Conservation (phyloP, 2,329 filamentous ascomycete species). For the Cytospora piceae region DNA sequence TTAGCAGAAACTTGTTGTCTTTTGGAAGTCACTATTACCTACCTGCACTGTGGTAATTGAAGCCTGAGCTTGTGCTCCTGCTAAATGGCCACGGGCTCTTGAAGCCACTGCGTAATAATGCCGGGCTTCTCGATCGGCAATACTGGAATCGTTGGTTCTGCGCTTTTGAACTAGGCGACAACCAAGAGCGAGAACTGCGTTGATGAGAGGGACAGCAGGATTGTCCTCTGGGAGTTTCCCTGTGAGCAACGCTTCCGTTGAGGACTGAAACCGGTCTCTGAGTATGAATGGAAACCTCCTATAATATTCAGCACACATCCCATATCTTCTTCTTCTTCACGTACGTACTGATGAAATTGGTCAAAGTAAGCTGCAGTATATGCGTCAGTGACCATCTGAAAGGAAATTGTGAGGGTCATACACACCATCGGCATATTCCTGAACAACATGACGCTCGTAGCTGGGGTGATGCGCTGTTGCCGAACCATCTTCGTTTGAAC, state of each 20-base stretch:
- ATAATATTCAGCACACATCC: neutral
- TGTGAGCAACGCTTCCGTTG: neutral
- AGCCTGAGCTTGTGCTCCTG: neutral
- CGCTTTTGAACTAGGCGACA: neutral
- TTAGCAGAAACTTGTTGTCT: neutral
- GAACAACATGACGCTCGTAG: neutral
- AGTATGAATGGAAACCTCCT: neutral
- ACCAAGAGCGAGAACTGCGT: neutral
- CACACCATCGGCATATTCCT: neutral
- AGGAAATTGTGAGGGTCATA: neutral
- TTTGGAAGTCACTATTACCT: neutral
- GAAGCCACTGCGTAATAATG: neutral
- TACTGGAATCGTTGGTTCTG: neutral
- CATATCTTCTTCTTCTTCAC: neutral
- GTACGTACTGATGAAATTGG: neutral
- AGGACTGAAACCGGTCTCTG: neutral
- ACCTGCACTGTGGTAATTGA: neutral
- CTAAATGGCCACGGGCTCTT: neutral
- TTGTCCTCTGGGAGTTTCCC: neutral
- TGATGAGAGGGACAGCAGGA: neutral
- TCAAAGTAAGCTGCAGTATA: neutral
- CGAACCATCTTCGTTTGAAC: constrained; percentile 1
- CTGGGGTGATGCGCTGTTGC: neutral
- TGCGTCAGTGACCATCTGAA: neutral
- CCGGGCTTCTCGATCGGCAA: neutral